Evolutionary conservation across 202 grass and related monocot genomes (phyloP).

Genomic region (Schoenoplectus tabernaemontani): DNA sequence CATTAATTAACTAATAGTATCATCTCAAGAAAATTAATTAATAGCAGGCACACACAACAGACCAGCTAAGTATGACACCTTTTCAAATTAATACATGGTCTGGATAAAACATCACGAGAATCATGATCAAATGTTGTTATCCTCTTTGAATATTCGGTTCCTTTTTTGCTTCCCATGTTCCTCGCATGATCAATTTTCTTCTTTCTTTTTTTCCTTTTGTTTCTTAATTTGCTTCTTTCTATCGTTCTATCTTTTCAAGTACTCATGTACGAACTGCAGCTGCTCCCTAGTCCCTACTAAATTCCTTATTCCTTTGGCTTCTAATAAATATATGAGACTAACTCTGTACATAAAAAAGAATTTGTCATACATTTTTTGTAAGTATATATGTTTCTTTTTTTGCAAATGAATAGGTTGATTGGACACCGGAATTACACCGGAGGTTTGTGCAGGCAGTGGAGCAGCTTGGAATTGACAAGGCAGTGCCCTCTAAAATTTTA

Average conservation of each 20-base stretch:
- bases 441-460: conserved; percentile 95
- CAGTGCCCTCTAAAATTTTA: conserved; percentile 85
- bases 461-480: conserved; percentile 90
- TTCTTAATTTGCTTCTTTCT: background rate
- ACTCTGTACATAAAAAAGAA: background rate
- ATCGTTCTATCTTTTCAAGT: background rate
- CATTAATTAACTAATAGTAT: background rate
- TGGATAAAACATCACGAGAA: conserved; percentile 6
- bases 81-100: background rate
- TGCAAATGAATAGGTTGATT: conserved; percentile 55
- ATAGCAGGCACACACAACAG: background rate
- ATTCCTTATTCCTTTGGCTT: background rate
- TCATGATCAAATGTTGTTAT: conserved; percentile 16
- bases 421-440: conserved; percentile 97
- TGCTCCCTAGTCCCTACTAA: background rate
- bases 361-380: background rate
- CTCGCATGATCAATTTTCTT: conserved; percentile 8
- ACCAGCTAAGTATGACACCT: background rate
- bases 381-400: background rate
- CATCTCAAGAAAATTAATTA: background rate
- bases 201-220: background rate
- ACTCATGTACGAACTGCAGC: background rate
- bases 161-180: background rate
- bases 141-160: conserved; percentile 10
- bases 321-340: background rate